Percentiles rank a stretch among this genome's conserved stretches.
These are phyloP conservation scores for Aspergillus floridensis DNA, from an alignment of 2,329 filamentous ascomycete genomes.

Conservation along the genomic window DNA sequence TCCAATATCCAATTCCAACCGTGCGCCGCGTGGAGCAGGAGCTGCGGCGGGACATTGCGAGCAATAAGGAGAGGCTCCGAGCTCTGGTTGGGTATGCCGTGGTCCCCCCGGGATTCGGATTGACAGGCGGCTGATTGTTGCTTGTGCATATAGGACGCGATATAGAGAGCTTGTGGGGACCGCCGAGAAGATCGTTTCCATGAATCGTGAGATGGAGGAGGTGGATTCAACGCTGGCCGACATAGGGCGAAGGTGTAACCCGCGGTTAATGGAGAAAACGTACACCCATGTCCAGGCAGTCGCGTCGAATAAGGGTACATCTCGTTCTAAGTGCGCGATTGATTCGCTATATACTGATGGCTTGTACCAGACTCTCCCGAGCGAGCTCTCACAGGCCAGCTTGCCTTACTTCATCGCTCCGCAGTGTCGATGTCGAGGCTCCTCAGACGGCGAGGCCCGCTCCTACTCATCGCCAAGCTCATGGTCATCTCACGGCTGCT, in stretches of 20 bases:
- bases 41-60: slow-evolving; percentile 59
- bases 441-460: slow-evolving; percentile 51
- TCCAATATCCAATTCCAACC: slow-evolving; percentile 62
- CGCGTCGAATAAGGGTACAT: slow-evolving; percentile 33
- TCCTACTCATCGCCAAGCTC: slow-evolving; percentile 64
- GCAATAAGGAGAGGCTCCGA: slow-evolving; percentile 65
- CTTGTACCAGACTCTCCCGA: slow-evolving; percentile 40
- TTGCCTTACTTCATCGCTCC: slow-evolving; percentile 58
- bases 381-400: slow-evolving; percentile 54
- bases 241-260: slow-evolving; percentile 76
- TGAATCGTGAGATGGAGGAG: slow-evolving; percentile 73
- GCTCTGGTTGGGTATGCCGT: slow-evolving; percentile 60
- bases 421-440: slow-evolving; percentile 53
- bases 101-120: neutral
- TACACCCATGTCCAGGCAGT: slow-evolving; percentile 48
- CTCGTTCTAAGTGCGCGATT: neutral
- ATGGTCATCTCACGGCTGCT: slow-evolving; percentile 74
- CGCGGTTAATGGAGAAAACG: slow-evolving; percentile 66
- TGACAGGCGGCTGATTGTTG: slow-evolving; percentile 9
- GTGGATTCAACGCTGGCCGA: slow-evolving; percentile 69
- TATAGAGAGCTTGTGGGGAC: slow-evolving; percentile 91
- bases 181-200: slow-evolving; percentile 87
- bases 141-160: slow-evolving; percentile 49
- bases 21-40: slow-evolving; percentile 64
- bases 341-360: slow-evolving; percentile 15